Evolutionary conservation across 78 protist species (phyloP).

Genomic region (Emiliania huxleyi): DNA sequence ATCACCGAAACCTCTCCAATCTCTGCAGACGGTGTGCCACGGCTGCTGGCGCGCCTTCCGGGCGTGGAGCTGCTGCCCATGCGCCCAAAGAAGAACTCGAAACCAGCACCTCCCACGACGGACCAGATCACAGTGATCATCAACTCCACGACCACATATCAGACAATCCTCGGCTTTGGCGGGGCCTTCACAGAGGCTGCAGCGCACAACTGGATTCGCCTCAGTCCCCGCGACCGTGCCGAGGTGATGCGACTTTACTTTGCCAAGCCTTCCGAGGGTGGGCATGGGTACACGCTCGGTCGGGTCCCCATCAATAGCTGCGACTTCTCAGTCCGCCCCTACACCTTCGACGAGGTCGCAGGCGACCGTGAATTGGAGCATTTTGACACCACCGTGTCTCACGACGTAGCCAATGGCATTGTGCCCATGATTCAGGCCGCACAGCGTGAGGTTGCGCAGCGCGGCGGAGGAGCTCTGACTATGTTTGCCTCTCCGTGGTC

Average conservation of each 20-base stretch:
- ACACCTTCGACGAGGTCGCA: constrained; percentile 30
- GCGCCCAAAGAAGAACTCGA: no score
- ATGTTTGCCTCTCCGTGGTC: constrained; percentile 49
- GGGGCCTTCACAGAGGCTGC: constrained; percentile 56
- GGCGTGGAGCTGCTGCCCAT: no score
- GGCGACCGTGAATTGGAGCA: neutral
- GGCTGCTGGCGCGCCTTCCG: no score
- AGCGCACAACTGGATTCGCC: neutral
- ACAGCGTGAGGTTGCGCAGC: neutral
- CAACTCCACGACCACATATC: neutral
- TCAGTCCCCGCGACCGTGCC: neutral
- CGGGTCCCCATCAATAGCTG: constrained; percentile 45
- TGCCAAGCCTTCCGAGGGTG: neutral
- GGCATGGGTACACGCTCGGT: constrained; percentile 22
- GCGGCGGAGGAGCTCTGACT: neutral
- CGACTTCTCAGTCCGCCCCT: constrained; percentile 22
- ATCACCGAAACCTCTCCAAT: no score
- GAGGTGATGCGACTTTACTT: neutral
- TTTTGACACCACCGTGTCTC: neutral
- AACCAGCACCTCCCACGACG: no score
- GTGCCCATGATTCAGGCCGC: constrained; percentile 11
- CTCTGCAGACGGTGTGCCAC: no score
- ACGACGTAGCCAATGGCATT: neutral
- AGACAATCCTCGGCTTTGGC: constrained; percentile 48
- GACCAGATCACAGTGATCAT: no score